Conservation (phyloP, 2,329 filamentous ascomycete species). For the Exophiala phaeomuriformis region DNA sequence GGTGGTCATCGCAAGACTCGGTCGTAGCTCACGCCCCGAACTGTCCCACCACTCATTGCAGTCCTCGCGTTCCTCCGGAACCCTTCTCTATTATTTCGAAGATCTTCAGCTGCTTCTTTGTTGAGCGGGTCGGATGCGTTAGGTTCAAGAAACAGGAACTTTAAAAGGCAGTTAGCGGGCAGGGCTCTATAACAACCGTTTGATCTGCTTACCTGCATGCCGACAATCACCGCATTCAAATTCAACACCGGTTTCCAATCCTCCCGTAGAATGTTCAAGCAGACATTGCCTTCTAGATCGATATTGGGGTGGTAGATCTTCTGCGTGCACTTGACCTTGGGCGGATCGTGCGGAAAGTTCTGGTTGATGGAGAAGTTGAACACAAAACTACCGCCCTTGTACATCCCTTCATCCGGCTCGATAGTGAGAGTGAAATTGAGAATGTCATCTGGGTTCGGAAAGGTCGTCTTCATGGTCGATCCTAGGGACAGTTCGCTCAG, state of each 20-base stretch:
- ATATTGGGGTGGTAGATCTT: slow-evolving; percentile 99
- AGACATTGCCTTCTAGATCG: slow-evolving; percentile 94
- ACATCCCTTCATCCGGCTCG: slow-evolving; percentile 57
- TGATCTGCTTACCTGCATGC: slow-evolving; percentile 59
- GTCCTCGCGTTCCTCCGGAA: slow-evolving; percentile 87
- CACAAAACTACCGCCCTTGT: slow-evolving; percentile 78
- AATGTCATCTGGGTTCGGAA: slow-evolving; percentile 51
- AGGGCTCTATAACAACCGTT: not conserved
- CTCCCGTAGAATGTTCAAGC: slow-evolving; percentile 91
- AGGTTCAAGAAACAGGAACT: slow-evolving; percentile 96
- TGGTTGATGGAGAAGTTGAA: slow-evolving; percentile 91
- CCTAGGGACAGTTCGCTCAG: slow-evolving; percentile 46
- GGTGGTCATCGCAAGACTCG: slow-evolving; percentile 46
- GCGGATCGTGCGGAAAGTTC: slow-evolving; percentile 94
- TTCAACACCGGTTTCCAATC: slow-evolving; percentile 99
- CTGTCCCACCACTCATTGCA: slow-evolving; percentile 71
- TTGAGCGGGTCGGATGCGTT: slow-evolving; percentile 97
- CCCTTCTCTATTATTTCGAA: slow-evolving; percentile 73
- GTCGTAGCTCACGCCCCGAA: slow-evolving; percentile 69
- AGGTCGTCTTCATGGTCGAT: slow-evolving; percentile 51
- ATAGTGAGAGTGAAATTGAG: slow-evolving; percentile 48
- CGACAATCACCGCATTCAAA: slow-evolving; percentile 91
- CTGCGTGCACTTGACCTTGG: slow-evolving; percentile 92
- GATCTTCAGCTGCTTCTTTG: slow-evolving; percentile 92
- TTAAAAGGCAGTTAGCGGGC: not conserved